Evolutionary conservation across 495 filamentous ascomycete genomes (phyloP), one percentile per base, ranked within the genome.

Genomic region (Podospora pseudocomata): DNA sequence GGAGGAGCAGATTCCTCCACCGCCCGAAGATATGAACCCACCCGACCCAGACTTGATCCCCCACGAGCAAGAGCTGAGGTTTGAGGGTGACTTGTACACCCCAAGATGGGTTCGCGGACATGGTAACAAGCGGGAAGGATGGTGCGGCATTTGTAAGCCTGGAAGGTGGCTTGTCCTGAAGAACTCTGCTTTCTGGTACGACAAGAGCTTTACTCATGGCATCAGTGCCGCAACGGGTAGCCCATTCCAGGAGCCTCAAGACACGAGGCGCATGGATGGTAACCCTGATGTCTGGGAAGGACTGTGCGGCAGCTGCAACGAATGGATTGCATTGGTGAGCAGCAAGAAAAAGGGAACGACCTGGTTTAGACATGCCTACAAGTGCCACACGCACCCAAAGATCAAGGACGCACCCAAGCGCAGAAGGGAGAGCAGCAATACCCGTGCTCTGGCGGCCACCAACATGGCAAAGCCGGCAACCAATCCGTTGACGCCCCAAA

Each of bases 271-370:
- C 61, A 91, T 91, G 84, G 89, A 92, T 74, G 88, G 89, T n/a
- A 92, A 91, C 71, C 85, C 89, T 11, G 90, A 92, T 70, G 88
- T 91, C 18, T 93, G 91, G 91, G 90, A 93, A 76, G 91, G 91
- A 6, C 80, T 91, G 9, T 93, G 91, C 72, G 87, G 89, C 39
- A 89, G 87, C 63, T 93, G 91, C 75, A 88, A 86, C 64, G 89
- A 92, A 54, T 93, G 91, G 91, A 89, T 92, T 67, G 86, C 89
- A 16, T 77, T 93, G 57, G 88, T 91, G 56, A 92, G 88, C 77
- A 92, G 88, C 73, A 93, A 92, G 83, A 93, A 92, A 83, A 93
- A 93, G 80, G 91, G 91, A 3, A 92, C 90, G 5, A 91, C 90
- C 4, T 93, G 91, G 91, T 93, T 93, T 71, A 82, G 91, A 69